Evolutionary conservation across 2,329 filamentous ascomycete genomes (phyloP).

Genomic region (Talaromyces sp.): DNA sequence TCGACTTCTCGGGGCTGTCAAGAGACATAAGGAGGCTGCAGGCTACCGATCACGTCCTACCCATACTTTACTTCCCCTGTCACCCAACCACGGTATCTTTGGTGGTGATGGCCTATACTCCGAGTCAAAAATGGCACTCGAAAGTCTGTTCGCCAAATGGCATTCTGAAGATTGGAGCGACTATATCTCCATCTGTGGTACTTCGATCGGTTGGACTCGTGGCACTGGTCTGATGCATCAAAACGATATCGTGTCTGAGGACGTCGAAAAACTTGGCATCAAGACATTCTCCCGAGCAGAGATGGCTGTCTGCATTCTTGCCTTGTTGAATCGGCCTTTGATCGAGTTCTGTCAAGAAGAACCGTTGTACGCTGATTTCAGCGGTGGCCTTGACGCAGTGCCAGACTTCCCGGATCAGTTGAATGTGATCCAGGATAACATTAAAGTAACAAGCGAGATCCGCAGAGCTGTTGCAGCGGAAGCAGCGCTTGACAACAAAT

Average conservation of each 20-base stretch:
- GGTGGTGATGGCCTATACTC: constrained; percentile 97
- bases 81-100: constrained; percentile 97
- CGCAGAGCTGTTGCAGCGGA: background rate
- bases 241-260: constrained; percentile 96
- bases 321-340: constrained; percentile 88
- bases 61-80: constrained; percentile 91
- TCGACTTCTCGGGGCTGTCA: constrained; percentile 84
- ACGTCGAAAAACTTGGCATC: constrained; percentile 92
- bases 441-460: background rate
- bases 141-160: constrained; percentile 98
- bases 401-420: constrained; percentile 75
- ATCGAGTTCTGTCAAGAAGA: constrained; percentile 93
- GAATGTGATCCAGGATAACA: background rate
- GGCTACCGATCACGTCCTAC: constrained; percentile 93
- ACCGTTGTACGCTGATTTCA: constrained; percentile 94
- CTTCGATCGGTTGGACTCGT: constrained; percentile 98
- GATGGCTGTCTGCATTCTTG: constrained; percentile 98
- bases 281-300: constrained; percentile 98
- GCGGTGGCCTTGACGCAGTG: constrained; percentile 95
- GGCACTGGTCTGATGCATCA: constrained; percentile 96
- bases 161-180: constrained; percentile 95
- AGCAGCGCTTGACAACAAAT: background rate
- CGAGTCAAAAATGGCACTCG: constrained; percentile 92
- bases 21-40: constrained; percentile 79
- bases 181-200: constrained; percentile 96